Evolutionary conservation across 2,329 filamentous ascomycete genomes (phyloP), one percentile per base, ranked within the genome.

Genomic region (Grosmannia huntii): DNA sequence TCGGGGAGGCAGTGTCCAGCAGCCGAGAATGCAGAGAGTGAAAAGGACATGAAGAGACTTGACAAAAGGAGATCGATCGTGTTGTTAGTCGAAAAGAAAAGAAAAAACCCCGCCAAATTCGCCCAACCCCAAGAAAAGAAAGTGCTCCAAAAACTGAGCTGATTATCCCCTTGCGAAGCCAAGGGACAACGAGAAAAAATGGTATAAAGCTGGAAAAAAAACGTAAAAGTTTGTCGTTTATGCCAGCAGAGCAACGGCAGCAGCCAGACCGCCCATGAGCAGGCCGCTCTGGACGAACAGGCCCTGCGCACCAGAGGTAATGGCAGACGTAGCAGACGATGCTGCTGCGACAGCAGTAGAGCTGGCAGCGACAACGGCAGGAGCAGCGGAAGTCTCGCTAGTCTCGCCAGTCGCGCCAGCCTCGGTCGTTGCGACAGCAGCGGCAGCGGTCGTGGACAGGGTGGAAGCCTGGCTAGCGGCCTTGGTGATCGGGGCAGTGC

Each of bases 231-330:
- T 50, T 14, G 23, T 48, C 56, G 56, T 55, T 65, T 68, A 71
- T 62, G 68, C 69, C 55, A 74, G 69, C 58, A 73, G 68, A 60
- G 71, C 70, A 55, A 75, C 59, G 60, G 70, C 73, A 41, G 71
- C 72, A 31, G 71, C 69, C 57, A 76, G 60, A 44, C 69, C 70
- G 48, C 68, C 68, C 41, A 72, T 70, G 52, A 76, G 61, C 58
- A 76, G 61, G 53, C 73, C 72, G 60, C 70, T 70, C 64, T 73
- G 70, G 60, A 71, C 65, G 31, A 72, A 63, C 48, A 76, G 66
- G 46, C 67, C 65, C 60, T 65, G 68, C 54, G 72, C 73, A 44
- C 62, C 69, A 60, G 67, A 60, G 54, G 57, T 53, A 57, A 49
- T 12, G 55, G 53, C 38, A 25, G 56, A 25, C 19, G 59, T 19